Conservation (phyloP, 352 stramenopile genomes). For the Globisporangium paddicum region DNA sequence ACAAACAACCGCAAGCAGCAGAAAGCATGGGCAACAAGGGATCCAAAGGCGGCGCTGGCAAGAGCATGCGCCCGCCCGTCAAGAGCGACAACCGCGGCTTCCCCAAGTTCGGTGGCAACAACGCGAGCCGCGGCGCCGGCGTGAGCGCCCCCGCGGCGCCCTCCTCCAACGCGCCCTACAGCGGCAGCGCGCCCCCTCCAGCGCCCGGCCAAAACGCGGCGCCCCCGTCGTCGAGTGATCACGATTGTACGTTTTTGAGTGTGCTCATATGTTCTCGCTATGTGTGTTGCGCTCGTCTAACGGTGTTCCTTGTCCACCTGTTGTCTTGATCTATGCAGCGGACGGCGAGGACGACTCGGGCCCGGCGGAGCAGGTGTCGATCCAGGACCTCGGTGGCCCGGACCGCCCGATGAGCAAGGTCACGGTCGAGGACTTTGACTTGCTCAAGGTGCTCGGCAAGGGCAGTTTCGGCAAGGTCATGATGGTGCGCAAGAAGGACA, state of each 20-base stretch:
- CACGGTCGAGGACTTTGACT: constrained; percentile 90
- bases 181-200: constrained; percentile 4
- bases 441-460: constrained; percentile 94
- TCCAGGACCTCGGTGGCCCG: constrained; percentile 77
- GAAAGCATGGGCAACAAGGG: constrained; percentile 77
- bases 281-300: constrained; percentile 1
- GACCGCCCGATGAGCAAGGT: constrained; percentile 71
- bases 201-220: constrained; percentile 13
- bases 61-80: constrained; percentile 60
- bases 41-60: constrained; percentile 67
- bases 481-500: constrained; percentile 94
- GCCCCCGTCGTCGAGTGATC: constrained; percentile 22
- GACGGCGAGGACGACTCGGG: constrained; percentile 80
- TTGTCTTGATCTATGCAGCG: constrained; percentile 26
- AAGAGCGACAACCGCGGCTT: constrained; percentile 84
- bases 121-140: constrained; percentile 51
- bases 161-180: constrained; percentile 23
- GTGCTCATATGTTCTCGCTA: background rate
- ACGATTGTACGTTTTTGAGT: constrained; percentile 52
- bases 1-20: background rate
- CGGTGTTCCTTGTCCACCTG: background rate
- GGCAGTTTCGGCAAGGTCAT: constrained; percentile 96
- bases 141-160: constrained; percentile 72
- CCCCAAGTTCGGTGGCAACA: constrained; percentile 52
- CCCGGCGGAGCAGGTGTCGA: constrained; percentile 70